Base-by-base conservation (phyloP, 2,329 filamentous ascomycete species). In the Magnaporthiopsis rhizophila region DNA sequence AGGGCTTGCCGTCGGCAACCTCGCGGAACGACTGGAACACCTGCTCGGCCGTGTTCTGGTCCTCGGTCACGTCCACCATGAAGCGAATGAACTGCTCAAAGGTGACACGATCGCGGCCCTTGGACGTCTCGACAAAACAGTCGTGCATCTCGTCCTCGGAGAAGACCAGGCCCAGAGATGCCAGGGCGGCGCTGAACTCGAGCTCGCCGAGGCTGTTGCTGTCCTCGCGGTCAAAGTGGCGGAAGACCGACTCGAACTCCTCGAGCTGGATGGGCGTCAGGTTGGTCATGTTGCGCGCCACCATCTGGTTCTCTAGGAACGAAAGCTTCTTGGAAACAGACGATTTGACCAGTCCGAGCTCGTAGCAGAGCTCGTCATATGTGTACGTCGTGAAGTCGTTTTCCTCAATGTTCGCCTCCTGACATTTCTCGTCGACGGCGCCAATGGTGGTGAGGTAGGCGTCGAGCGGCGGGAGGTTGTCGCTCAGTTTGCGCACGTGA, bases 331-430 rank as follows among this genome's bases (percentile, higher is more conserved):
- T 99, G 68, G 92, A 89, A 34, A 98, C 94, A 13, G 91, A 95
- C 36, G 90, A 89, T 74, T 92, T 93, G 65, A 98, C 95, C 36
- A 99, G 83, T 21, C 91, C 88, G 65, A 98, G 83, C 77, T 99
- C 95, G 78, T 99, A 99, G 66, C 88, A 87, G 58, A 99, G 83
- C 77, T 99, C 95, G 73, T 99, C 95, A 75, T 98, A 95, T 12
- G 94, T 97, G 78, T 98, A 98, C 11, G 94, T 98, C n/a, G 95
- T 99, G 76, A 95, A 98, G 79, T 99, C 95, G 76, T 99, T 99
- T 73, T 99, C 95, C 76, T 99, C 95, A 68, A 99, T 97, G 74
- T 99, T 98, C 67, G 95, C 95, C 79, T 98, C 94, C 66, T 89
- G 85, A 74, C 95, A 99, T 77, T 97, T 92, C 68, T 87, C 86